These are phyloP conservation scores for Castanopsis chinensis DNA, from an alignment of 306 rosid species.

Conservation along the genomic window DNA sequence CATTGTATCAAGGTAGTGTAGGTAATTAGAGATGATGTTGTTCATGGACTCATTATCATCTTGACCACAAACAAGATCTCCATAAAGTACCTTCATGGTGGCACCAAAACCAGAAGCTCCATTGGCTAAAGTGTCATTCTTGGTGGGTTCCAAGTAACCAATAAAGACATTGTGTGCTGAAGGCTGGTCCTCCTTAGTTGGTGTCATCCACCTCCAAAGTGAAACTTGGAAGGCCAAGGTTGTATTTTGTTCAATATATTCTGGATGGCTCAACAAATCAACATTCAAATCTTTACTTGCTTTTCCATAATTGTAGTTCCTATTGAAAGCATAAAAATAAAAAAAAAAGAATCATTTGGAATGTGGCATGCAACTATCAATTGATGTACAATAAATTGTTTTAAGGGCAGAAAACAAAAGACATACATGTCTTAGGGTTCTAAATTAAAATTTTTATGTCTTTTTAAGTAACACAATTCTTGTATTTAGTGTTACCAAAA, in stretches of 20 bases:
- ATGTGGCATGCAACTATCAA: background rate
- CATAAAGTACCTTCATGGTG: slow-evolving; percentile 86
- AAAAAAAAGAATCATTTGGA: background rate
- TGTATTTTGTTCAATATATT: slow-evolving; percentile 88
- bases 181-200: slow-evolving; percentile 69
- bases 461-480: too few relatives aligned
- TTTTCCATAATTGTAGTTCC: slow-evolving; percentile 94
- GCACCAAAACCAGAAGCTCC: slow-evolving; percentile 82
- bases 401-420: background rate
- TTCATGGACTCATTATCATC: too few relatives aligned
- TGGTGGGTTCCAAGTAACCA: slow-evolving; percentile 87
- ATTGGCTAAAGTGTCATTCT: slow-evolving; percentile 70
- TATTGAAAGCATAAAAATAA: slow-evolving; percentile 24
- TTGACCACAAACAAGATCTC: too few relatives aligned
- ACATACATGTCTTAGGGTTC: too few relatives aligned
- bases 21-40: too few relatives aligned
- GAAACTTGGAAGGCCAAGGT: slow-evolving; percentile 90
- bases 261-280: slow-evolving; percentile 80
- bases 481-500: too few relatives aligned
- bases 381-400: too few relatives aligned
- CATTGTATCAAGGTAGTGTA: too few relatives aligned
- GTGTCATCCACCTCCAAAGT: slow-evolving; percentile 85
- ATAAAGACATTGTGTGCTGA: slow-evolving; percentile 78
- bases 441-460: too few relatives aligned
- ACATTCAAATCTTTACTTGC: slow-evolving; percentile 72